Percentiles rank a stretch among this genome's conserved stretches.
Conservation (phyloP, 352 stramenopile species). For the Phytopythium litorale region DNA sequence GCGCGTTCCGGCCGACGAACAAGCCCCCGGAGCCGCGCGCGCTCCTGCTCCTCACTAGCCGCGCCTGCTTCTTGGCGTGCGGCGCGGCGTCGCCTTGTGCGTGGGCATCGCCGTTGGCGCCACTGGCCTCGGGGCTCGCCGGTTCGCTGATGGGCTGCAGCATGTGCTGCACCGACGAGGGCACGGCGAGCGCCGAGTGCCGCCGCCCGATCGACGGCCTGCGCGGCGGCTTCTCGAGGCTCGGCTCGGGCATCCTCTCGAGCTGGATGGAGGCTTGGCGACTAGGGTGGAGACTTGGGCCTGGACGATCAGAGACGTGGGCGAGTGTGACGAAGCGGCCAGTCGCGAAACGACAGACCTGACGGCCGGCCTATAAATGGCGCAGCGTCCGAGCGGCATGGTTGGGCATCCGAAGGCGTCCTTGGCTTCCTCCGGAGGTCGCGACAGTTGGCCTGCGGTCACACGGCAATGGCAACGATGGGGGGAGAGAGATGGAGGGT, state of each 20-base stretch:
- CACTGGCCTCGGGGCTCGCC: neutral
- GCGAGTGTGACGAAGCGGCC: too few species aligned
- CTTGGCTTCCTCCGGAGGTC: too few species aligned
- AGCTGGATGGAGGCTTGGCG: neutral
- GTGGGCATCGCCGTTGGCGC: neutral
- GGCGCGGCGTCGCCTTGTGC: neutral
- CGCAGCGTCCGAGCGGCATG: too few species aligned
- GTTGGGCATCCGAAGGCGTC: too few species aligned
- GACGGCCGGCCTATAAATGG: too few species aligned
- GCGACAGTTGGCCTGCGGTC: too few species aligned
- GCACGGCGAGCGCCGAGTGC: neutral
- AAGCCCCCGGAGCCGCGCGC: neutral
- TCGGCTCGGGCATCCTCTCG: neutral
- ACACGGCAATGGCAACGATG: neutral
- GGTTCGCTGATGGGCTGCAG: conserved; percentile 3
- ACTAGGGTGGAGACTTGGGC: too few species aligned
- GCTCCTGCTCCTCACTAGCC: neutral
- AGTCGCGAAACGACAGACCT: too few species aligned
- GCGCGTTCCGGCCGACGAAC: neutral
- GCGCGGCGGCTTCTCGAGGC: neutral
- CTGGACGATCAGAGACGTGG: too few species aligned
- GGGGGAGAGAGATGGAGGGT: neutral
- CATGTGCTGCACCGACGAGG: neutral
- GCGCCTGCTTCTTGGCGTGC: neutral
- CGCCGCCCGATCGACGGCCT: neutral